Conservation (phyloP, 257 asterid genomes). For the Nicotiana attenuata region DNA sequence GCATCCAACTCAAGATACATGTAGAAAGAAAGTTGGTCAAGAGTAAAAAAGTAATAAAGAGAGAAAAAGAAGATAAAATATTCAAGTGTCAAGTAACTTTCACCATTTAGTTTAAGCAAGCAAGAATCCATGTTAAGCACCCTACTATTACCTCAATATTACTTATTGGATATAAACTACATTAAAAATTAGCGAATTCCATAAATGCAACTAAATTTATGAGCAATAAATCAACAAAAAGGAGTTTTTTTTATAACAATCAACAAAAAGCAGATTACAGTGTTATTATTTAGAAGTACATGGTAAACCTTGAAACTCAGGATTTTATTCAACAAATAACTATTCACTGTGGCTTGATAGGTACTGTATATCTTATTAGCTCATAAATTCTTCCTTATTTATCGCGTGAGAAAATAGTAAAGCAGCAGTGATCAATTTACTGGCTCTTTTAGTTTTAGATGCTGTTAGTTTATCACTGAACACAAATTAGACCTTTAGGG, state of each 20-base stretch:
- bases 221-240: background rate
- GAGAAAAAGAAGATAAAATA: background rate
- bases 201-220: background rate
- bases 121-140: background rate
- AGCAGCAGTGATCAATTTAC: background rate
- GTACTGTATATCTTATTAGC: background rate
- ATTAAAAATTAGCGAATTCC: background rate
- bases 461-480: background rate
- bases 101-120: background rate
- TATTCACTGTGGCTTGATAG: background rate
- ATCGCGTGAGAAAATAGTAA: background rate
- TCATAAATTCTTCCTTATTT: background rate
- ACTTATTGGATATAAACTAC: background rate
- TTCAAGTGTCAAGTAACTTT: background rate
- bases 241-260: background rate
- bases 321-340: background rate
- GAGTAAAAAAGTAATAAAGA: background rate
- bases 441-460: background rate
- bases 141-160: background rate
- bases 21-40: background rate
- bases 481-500: background rate
- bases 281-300: background rate
- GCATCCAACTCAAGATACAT: background rate
- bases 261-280: background rate
- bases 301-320: background rate